Conservation (phyloP, 208 protist species). For the Leishmania major region DNA sequence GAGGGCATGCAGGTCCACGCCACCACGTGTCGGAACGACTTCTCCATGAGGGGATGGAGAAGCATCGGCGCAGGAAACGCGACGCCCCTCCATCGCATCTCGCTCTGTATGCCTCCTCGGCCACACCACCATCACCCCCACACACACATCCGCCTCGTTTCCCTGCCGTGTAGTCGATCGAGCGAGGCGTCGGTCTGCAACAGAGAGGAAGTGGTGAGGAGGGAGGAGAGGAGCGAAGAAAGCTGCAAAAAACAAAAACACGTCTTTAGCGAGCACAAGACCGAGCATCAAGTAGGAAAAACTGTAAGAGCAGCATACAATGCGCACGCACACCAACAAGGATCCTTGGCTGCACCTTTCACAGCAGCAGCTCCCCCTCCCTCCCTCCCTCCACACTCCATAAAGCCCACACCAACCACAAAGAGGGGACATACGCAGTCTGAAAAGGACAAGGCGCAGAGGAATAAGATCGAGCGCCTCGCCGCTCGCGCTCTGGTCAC, state of each 20-base stretch:
- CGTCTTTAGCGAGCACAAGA: background rate
- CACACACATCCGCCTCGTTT: background rate
- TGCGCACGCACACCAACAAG: background rate
- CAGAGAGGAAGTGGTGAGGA: background rate
- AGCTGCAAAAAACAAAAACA: background rate
- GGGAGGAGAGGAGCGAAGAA: background rate
- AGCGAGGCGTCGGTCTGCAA: background rate
- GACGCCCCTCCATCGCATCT: background rate
- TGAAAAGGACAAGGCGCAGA: background rate
- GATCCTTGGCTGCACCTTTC: background rate
- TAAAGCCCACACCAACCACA: too few species aligned
- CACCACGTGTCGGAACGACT: background rate
- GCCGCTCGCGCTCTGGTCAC: background rate
- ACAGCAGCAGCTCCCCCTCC: background rate
- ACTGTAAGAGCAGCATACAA: background rate
- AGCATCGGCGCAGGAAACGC: background rate
- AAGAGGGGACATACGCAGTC: background rate
- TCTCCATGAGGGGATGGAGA: background rate
- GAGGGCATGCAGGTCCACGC: background rate
- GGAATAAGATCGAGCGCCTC: background rate
- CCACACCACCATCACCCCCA: background rate
- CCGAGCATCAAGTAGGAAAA: background rate
- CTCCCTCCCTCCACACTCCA: background rate
- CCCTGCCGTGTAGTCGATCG: background rate
- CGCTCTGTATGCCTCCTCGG: background rate